Base-by-base conservation (phyloP, 169 alveolate species). In the Amoebophrya sp. region DNA sequence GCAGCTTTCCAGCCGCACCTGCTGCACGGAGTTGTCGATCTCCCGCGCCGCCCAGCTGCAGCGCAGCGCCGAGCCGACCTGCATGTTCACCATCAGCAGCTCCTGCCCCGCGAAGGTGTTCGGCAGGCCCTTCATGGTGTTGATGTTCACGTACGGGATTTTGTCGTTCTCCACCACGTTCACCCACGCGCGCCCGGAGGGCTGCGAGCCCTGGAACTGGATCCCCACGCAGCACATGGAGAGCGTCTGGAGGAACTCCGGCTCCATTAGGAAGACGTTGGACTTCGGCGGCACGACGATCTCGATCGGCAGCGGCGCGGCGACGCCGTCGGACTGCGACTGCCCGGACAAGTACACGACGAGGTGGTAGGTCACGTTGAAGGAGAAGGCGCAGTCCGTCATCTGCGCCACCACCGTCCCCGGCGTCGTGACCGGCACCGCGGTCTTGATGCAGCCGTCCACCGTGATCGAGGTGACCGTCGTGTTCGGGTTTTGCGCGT, bases 391-490 rank as follows among this genome's bases (percentile, higher is more conserved):
- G 23, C 78, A 58, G 23, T 58, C 78, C 34, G 78, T 58, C 78
- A 58, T 58, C 5, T n/a, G 4, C 39, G 34, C 78, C 10, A 29
- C 23, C 29, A 23, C 5, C 78, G 23, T 1, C 4, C 78, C 78
- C 0, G 78, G 78, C 10, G 78, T 58, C 78, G 78, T 58, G 23
- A 58, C 34, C 78, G 78, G 78, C 29, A 58, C 78, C 23, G 78
- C 78, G 29, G 78, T 58, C 78, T 58, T 58, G 78, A 58, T 58
- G 78, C 78, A 58, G 78, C 78, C 78, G 23, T 58, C 78, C 78
- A 58, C 78, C 34, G 78, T 58, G 78, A 58, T 58, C 26, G 78
- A 58, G 34, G 78, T 23, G 7, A 58, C 23, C 39, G 78, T 58
- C 39, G 23, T 2, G 23, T 58, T 58, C 7, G 78, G 78, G 23